Conservation (phyloP, 2,329 filamentous ascomycete genomes). For the Lasiodiplodia sp. region DNA sequence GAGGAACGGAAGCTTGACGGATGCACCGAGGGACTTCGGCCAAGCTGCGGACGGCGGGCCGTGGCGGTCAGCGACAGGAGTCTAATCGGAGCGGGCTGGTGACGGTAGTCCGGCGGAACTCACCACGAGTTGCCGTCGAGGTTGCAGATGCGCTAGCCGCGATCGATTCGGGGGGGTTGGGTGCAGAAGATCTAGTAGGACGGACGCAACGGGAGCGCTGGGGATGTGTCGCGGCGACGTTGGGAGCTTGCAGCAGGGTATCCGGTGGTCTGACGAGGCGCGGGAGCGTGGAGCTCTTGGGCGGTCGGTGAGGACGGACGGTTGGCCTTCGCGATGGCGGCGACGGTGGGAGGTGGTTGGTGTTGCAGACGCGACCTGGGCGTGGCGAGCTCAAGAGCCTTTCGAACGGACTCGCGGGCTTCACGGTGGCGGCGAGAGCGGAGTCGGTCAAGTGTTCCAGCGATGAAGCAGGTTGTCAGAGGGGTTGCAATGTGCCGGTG, state of each 20-base stretch:
- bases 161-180: constrained; percentile 27
- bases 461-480: constrained; percentile 28
- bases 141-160: constrained; percentile 27
- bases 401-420: constrained; percentile 14
- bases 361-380: constrained; percentile 19
- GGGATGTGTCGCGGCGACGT: constrained; percentile 17
- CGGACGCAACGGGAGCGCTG: constrained; percentile 19
- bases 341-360: constrained; percentile 13
- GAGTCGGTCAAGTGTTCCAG: constrained; percentile 28
- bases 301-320: constrained; percentile 25
- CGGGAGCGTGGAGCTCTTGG: constrained; percentile 21
- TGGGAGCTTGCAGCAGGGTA: constrained; percentile 15
- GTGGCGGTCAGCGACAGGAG: constrained; percentile 19
- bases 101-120: constrained; percentile 16
- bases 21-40: constrained; percentile 13
- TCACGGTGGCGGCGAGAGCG: constrained; percentile 22
- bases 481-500: constrained; percentile 24
- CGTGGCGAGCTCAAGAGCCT: constrained; percentile 21
- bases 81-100: background rate
- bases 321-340: constrained; percentile 21
- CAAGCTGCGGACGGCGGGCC: constrained; percentile 10
- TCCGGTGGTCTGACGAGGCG: constrained; percentile 27
- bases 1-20: constrained; percentile 12
- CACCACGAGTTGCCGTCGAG: constrained; percentile 18
- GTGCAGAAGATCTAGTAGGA: constrained; percentile 10